Evolutionary conservation across 2,329 filamentous ascomycete genomes (phyloP), one percentile per base, ranked within the genome.

Genomic region (Aspergillus neoniger): DNA sequence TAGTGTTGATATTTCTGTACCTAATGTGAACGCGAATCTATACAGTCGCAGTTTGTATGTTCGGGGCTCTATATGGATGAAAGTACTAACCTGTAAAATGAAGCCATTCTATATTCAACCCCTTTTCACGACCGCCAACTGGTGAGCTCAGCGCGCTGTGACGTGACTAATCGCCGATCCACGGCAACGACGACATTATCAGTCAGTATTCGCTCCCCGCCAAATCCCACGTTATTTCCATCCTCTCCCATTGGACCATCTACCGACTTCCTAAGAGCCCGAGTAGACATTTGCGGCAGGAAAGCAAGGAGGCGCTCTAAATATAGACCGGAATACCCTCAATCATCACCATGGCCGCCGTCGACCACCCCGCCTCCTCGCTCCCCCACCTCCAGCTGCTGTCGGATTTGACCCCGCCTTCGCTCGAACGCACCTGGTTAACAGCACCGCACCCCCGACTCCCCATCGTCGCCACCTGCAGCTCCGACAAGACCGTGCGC

Each of bases 401-500:
- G 61, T 79, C 83, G 25, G 82, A 84, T 52, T 77, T 87, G 57
- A 77, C 76, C 21, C 84, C 85, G 10, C 76, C 84, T 14, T 84
- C 76, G 9, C 70, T 75, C 54, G 77, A 79, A 65, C 91, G 95
- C 68, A 89, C 92, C 70, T 99, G 95, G 95, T 86, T 88, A 65
- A 91, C 91, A 19, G 81, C 88, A 60, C 91, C 93, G 1, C 95
- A 99, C 73, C 92, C 94, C 2, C 89, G 88, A 28, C 88, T 95
- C 19, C 94, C 95, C 3, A 85, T 98, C 62, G 82, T 97, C 69
- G 95, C 94, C 59, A 97, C 94, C 17, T 89, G 92, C 63, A 92
- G 93, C 78, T 88, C 91, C 60, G 88, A 91, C 75, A 96, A 95
- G 73, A 88, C 88, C 39, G 91, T 95, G 59, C 93, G 92, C 63